Conservation (phyloP, 1,139 yeast species). For the Saccharomyces hybrid region DNA sequence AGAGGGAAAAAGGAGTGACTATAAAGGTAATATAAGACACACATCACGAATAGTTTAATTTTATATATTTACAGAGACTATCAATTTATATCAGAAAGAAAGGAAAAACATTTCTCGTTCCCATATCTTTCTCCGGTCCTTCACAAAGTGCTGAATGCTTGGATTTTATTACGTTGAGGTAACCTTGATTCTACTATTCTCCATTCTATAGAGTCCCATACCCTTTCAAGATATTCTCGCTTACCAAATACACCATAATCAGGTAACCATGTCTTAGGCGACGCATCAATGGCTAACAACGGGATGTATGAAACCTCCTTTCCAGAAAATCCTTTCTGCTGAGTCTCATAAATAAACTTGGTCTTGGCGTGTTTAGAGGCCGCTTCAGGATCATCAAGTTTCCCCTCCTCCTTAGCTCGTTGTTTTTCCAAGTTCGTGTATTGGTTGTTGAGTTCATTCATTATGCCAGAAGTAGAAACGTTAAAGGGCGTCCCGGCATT, state of each 20-base stretch:
- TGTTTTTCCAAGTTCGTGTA: constrained; percentile 6
- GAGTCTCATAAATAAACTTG: not conserved
- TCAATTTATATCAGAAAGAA: not conserved
- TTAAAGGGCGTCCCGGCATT: constrained; percentile 60
- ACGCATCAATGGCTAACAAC: constrained; percentile 59
- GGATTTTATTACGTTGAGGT: not conserved
- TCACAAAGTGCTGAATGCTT: not conserved
- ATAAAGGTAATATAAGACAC: not conserved
- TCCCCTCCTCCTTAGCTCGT: constrained; percentile 1
- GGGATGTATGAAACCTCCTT: constrained; percentile 42
- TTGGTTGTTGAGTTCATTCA: constrained; percentile 18
- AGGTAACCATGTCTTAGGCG: constrained; percentile 57
- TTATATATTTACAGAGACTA: not conserved
- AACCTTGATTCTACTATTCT: constrained; percentile 47
- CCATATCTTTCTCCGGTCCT: not conserved
- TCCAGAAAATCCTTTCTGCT: constrained; percentile 2
- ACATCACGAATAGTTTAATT: not conserved
- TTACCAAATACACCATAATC: constrained; percentile 79
- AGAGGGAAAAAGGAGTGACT: too few species aligned
- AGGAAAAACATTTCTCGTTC: not conserved
- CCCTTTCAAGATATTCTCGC: constrained; percentile 54
- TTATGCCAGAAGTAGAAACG: constrained; percentile 27
- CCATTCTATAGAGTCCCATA: constrained; percentile 73
- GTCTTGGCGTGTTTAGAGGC: constrained; percentile 1
- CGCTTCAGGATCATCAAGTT: constrained; percentile 1